These are phyloP conservation scores for Agrocybe pediades DNA, from an alignment of 768 basidiomycete species.

Conservation along the genomic window DNA sequence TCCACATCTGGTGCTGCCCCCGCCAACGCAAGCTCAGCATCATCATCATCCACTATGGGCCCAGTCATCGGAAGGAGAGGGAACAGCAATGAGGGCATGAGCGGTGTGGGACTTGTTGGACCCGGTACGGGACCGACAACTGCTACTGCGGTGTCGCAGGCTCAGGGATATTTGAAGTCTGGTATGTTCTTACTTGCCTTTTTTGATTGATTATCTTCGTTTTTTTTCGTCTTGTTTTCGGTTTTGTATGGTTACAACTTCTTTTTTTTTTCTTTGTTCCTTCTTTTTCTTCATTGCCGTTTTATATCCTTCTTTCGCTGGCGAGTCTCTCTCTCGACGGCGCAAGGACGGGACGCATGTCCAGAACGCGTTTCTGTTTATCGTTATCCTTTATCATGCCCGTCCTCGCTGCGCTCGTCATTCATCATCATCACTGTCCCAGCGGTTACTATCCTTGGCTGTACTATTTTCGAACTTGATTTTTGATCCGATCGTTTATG, in stretches of 20 bases:
- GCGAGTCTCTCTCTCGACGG: too few relatives aligned
- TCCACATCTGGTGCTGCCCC: slow-evolving; percentile 3
- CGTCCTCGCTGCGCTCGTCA: neutral
- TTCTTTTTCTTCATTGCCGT: neutral
- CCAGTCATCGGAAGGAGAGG: too few relatives aligned
- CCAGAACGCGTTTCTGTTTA: neutral
- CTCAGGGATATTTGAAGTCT: neutral
- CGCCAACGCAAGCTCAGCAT: neutral
- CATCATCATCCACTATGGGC: neutral
- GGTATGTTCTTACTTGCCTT: neutral
- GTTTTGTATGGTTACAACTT: too few relatives aligned
- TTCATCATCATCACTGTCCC: neutral
- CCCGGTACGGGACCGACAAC: neutral
- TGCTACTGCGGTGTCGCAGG: too few relatives aligned
- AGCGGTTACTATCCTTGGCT: neutral
- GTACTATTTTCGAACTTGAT: neutral
- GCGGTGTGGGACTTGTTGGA: neutral
- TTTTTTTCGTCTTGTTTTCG: neutral
- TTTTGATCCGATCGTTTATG: neutral
- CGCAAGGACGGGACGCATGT: too few relatives aligned
- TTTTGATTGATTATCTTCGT: neutral
- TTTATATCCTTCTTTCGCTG: too few relatives aligned
- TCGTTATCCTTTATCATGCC: neutral
- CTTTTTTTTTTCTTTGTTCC: neutral
- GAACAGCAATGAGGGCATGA: neutral